Evolutionary conservation across 2,329 filamentous ascomycete species (phyloP).

Genomic region (Sporothrix schenckii): DNA sequence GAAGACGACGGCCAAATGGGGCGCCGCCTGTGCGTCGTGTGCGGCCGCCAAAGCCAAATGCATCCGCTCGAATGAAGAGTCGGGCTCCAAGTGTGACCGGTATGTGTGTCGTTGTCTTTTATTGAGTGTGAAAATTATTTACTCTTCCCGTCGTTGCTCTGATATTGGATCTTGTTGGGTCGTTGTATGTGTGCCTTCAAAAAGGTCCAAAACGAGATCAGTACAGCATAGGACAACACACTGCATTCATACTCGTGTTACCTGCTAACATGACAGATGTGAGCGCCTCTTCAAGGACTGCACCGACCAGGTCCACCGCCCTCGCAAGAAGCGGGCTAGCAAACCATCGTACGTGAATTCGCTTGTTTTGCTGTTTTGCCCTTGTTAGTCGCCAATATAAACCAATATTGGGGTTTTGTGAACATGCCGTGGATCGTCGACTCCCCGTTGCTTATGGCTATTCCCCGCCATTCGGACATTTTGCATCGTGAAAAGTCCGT

Average conservation of each 20-base stretch:
- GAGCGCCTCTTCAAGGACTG: slow-evolving; percentile 55
- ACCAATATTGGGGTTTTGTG: neutral
- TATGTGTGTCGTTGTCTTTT: slow-evolving; percentile 23
- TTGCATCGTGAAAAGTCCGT: slow-evolving; percentile 14
- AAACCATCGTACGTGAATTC: slow-evolving; percentile 53
- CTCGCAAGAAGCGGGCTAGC: slow-evolving; percentile 55
- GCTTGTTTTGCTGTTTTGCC: neutral
- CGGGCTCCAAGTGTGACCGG: slow-evolving; percentile 51
- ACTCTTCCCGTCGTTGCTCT: neutral
- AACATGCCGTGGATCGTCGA: too few species aligned
- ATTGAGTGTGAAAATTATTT: neutral
- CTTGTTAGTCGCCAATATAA: neutral
- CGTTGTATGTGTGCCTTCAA: too few species aligned
- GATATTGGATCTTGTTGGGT: neutral
- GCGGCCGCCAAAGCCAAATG: slow-evolving; percentile 56
- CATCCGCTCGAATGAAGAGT: slow-evolving; percentile 47
- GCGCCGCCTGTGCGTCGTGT: slow-evolving; percentile 54
- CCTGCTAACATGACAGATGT: slow-evolving; percentile 44
- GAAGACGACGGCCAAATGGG: slow-evolving; percentile 49
- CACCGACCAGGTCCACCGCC: slow-evolving; percentile 51
- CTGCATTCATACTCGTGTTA: too few species aligned
- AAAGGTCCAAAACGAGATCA: too few species aligned
- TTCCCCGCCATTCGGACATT: slow-evolving; percentile 19
- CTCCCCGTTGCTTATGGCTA: neutral
- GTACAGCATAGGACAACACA: too few species aligned